Percentiles rank a stretch among this genome's conserved stretches.
Conservation (phyloP, 2,329 filamentous ascomycete genomes). For the Cladophialophora bantiana region DNA sequence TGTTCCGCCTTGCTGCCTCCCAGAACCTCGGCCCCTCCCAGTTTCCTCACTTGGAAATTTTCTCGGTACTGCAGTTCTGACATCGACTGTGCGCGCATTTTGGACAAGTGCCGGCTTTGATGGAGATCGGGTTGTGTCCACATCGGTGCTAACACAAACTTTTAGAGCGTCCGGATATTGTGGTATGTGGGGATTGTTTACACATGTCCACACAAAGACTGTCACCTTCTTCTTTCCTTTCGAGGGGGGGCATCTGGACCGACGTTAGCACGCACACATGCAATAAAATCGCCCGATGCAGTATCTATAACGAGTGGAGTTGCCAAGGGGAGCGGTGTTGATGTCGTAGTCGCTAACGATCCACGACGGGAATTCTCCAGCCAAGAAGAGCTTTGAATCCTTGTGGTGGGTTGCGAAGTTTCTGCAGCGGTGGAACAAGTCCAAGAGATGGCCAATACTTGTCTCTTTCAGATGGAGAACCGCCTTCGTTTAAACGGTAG, state of each 20-base stretch:
- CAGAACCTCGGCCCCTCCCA: too few species aligned
- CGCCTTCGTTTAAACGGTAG: too few species aligned
- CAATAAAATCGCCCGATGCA: not conserved
- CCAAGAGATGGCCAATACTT: too few species aligned
- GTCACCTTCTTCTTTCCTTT: slow-evolving; percentile 5
- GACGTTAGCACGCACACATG: not conserved
- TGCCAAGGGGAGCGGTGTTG: slow-evolving; percentile 35
- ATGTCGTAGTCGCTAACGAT: too few species aligned
- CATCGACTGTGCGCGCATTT: not conserved
- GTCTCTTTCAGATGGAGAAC: too few species aligned
- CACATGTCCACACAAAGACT: not conserved
- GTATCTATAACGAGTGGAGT: not conserved
- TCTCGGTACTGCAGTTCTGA: not conserved
- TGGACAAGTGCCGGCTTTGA: not conserved
- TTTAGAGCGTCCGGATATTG: not conserved
- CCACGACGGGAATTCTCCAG: too few species aligned
- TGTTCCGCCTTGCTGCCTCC: too few species aligned
- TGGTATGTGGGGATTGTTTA: not conserved
- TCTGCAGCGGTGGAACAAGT: too few species aligned
- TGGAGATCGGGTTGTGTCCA: not conserved
- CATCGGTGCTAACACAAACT: not conserved
- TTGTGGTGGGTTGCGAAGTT: too few species aligned
- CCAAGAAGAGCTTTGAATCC: too few species aligned
- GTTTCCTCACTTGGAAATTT: not conserved
- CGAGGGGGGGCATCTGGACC: not conserved